These are phyloP conservation scores for Populus hybrid DNA, from an alignment of 441 rosid species.

Conservation along the genomic window DNA sequence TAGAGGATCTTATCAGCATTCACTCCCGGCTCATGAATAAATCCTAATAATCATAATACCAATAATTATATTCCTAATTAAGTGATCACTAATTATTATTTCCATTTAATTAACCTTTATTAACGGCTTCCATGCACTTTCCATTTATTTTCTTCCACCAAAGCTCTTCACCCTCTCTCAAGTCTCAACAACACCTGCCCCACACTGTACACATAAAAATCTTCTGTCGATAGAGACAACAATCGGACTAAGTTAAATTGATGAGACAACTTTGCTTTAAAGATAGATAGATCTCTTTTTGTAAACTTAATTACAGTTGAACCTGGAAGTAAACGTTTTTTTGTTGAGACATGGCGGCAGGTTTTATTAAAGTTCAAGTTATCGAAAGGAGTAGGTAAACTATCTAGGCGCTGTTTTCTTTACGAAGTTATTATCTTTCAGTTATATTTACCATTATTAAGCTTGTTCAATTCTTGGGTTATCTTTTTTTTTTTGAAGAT, in stretches of 20 bases:
- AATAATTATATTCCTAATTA: not conserved
- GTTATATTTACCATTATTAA: slow-evolving; percentile 1
- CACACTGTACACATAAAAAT: no score
- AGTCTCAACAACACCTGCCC: not conserved
- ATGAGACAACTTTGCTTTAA: not conserved
- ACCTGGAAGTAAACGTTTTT: slow-evolving; percentile 7
- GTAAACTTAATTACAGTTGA: not conserved
- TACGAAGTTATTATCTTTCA: slow-evolving; percentile 2
- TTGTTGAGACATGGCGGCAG: slow-evolving; percentile 3
- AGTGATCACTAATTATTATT: not conserved
- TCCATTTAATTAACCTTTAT: not conserved
- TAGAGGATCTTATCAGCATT: no score
- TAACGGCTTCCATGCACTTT: not conserved
- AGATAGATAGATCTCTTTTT: not conserved
- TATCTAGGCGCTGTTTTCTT: slow-evolving; percentile 33
- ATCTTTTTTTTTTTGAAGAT: not conserved
- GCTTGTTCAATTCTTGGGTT: not conserved
- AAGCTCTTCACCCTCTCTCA: not conserved
- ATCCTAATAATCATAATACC: not conserved
- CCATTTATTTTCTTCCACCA: not conserved
- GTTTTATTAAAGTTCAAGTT: slow-evolving; percentile 25
- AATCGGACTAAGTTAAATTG: not conserved
- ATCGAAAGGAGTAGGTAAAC: slow-evolving; percentile 22
- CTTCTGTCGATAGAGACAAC: not conserved
- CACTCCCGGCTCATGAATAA: not conserved